phyloP scores from a whole-genome alignment of 139 green algal genomes.

The Tetradesmus obliquus region DNA sequence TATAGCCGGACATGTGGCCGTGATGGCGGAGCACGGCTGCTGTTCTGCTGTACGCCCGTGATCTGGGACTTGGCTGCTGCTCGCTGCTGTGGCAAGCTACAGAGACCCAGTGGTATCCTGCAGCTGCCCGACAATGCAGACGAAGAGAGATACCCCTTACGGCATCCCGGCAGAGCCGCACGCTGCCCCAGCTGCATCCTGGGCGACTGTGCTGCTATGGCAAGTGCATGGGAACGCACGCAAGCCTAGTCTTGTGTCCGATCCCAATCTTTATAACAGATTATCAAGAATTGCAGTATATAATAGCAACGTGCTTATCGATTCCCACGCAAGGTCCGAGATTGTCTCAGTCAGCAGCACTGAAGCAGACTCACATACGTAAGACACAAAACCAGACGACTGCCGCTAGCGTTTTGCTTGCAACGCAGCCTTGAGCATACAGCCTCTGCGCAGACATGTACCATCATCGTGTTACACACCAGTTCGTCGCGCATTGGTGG shows the following conservation, averaged over 20 bases:
- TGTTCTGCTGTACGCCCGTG: background rate
- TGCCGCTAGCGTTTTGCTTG: background rate
- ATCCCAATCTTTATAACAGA: background rate
- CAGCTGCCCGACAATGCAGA: background rate
- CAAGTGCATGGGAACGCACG: background rate
- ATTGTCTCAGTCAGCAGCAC: background rate
- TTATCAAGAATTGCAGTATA: too few relatives aligned
- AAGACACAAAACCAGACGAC: background rate
- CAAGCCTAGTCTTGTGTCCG: background rate
- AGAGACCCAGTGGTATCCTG: background rate
- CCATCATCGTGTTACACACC: background rate
- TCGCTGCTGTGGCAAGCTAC: conserved; percentile 12
- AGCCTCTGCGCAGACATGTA: background rate
- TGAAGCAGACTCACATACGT: background rate
- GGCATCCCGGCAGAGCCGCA: background rate
- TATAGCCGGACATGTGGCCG: background rate
- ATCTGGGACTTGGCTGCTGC: conserved; percentile 17
- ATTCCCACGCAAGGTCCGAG: background rate
- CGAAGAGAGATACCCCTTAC: background rate
- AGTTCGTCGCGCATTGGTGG: background rate
- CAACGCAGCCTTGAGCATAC: background rate
- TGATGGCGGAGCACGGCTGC: background rate
- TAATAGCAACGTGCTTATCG: too few relatives aligned
- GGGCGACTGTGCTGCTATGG: background rate
- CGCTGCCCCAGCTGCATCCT: background rate